Base-by-base conservation (phyloP, 2,329 filamentous ascomycete genomes). In the Colletotrichum sp. region DNA sequence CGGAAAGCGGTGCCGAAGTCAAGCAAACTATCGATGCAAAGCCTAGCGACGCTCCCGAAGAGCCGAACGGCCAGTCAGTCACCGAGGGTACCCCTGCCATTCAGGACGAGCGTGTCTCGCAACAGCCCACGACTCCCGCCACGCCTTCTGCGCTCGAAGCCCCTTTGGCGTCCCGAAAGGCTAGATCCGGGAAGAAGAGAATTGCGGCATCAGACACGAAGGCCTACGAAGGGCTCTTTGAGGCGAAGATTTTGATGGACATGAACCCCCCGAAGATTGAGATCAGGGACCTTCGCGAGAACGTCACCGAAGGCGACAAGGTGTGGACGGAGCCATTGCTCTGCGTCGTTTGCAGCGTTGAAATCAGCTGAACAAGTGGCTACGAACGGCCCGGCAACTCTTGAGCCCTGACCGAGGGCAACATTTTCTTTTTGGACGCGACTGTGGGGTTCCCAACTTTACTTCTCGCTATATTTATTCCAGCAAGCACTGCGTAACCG, bases 1-100 rank as follows among this genome's bases (percentile, higher is more conserved):
- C 85, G 38, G 89, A 90, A 77, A 86, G 86, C 21, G 87, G 88
- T 61, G 85, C 85, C 34, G 89, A 88, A 34, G 87, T 86, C 1
- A 86, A 89, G 75, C 86, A 89, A 43, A 89, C 89, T 16, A 90
- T 90, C 73, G 88, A 89, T 69, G 88, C 90, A 43, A 89, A 89
- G 79, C 84, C 86, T 3, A 87, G 87, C 61, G 85, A 85, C 14
- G 85, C 85, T 56, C 84, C 82, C 68, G 84, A 85, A 68, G 82
- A 84, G 62, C 81, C 82, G 28, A 83, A 84, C 12, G 82, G 85
- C 10, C 85, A 86, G 68, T 83, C 85, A 78, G 76, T 77, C 30
- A 73, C 79, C 75, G 61, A 78, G 76, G 61, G 77, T 63, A 58
- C 75, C 73, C 38, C 73, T 66, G 66, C 77, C 65, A 34, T 74